Percentiles rank a stretch among this genome's conserved stretches.
Conservation (phyloP, 768 basidiomycete genomes). For the Collybia mongolica region DNA sequence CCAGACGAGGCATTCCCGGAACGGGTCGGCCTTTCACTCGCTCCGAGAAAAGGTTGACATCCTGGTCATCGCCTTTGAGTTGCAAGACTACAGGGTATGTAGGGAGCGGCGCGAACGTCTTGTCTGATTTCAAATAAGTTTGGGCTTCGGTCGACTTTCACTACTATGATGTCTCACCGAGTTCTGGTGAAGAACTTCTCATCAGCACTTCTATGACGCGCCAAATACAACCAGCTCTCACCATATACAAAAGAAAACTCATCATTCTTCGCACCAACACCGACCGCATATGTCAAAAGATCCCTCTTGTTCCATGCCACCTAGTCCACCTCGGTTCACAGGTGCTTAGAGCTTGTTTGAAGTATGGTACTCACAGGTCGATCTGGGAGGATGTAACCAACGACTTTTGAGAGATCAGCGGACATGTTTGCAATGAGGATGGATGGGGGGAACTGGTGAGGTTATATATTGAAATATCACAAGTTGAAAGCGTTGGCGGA, state of each 20-base stretch:
- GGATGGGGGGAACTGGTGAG: neutral
- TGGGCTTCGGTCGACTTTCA: neutral
- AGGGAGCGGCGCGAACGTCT: slow-evolving; percentile 73
- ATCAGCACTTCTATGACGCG: neutral
- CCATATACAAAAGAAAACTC: slow-evolving; percentile 75
- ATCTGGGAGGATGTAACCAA: slow-evolving; percentile 52
- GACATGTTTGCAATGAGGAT: slow-evolving; percentile 34
- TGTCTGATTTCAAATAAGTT: slow-evolving; percentile 39
- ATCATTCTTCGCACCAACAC: slow-evolving; percentile 77
- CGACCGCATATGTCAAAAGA: slow-evolving; percentile 73
- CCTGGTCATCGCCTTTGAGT: slow-evolving; percentile 67
- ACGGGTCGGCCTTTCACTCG: slow-evolving; percentile 41
- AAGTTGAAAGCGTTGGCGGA: too few relatives aligned
- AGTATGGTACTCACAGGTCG: slow-evolving; percentile 44
- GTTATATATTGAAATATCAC: too few relatives aligned
- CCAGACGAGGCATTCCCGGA: slow-evolving; percentile 69
- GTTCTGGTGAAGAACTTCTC: slow-evolving; percentile 34
- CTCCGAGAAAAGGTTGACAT: slow-evolving; percentile 68
- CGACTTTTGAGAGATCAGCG: slow-evolving; percentile 62
- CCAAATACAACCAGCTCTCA: slow-evolving; percentile 23
- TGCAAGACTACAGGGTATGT: slow-evolving; percentile 82
- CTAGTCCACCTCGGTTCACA: slow-evolving; percentile 29
- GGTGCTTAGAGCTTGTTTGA: neutral
- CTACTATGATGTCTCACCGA: slow-evolving; percentile 36
- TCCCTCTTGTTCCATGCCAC: slow-evolving; percentile 87